Conservation (phyloP, 2,329 filamentous ascomycete genomes). For the Boeremia exigua region DNA sequence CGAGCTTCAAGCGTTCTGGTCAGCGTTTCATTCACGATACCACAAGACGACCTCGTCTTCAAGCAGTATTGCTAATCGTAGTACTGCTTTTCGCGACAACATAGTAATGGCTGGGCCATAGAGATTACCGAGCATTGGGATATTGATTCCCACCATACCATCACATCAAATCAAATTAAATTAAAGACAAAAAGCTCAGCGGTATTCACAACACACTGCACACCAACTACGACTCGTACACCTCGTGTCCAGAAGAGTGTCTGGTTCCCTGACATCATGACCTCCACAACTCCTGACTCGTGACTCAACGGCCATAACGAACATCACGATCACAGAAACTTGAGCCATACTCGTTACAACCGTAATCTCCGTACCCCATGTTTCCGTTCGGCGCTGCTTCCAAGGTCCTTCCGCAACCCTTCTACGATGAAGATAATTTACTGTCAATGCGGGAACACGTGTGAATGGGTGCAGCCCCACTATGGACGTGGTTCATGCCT, state of each 20-base stretch:
- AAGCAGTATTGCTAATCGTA: constrained; percentile 10
- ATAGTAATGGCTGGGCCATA: constrained; percentile 14
- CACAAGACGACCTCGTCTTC: constrained; percentile 11
- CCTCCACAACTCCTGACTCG: constrained; percentile 3
- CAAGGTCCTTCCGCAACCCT: constrained; percentile 10
- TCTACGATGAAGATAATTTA: not conserved
- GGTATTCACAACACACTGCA: not conserved
- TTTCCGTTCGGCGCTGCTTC: constrained; percentile 10
- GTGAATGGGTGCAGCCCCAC: constrained; percentile 3
- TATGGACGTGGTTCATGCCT: constrained; percentile 7
- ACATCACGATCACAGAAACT: constrained; percentile 4
- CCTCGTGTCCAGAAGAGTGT: not conserved
- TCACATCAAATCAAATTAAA: not conserved
- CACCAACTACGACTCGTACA: not conserved
- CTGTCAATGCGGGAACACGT: constrained; percentile 1
- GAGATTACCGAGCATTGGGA: constrained; percentile 13
- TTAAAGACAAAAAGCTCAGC: not conserved
- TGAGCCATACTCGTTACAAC: constrained; percentile 7
- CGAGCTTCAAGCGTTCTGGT: constrained; percentile 19
- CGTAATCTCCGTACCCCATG: constrained; percentile 19
- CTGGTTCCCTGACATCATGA: constrained; percentile 12
- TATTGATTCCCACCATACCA: constrained; percentile 2
- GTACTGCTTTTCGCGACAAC: constrained; percentile 7
- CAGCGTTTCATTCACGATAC: constrained; percentile 17
- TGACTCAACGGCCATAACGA: not conserved